Percentiles rank a stretch among this genome's conserved stretches.
These are phyloP conservation scores for Nakazawaea anatomiae DNA, from an alignment of 805 yeast genomes.

Conservation along the genomic window DNA sequence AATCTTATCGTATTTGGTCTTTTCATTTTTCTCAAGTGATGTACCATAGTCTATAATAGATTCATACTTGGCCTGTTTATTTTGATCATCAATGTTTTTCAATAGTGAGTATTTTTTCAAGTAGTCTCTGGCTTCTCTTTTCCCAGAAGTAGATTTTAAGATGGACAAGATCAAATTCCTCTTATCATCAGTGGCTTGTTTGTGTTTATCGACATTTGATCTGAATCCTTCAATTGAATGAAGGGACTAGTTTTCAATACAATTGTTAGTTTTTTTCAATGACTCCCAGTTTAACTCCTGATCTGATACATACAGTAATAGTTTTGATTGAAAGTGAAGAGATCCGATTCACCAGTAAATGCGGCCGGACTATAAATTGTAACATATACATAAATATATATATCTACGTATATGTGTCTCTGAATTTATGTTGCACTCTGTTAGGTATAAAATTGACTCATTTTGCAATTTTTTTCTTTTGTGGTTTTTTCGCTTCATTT, in stretches of 20 bases:
- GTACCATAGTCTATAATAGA: constrained; percentile 3
- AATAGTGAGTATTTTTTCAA: constrained; percentile 60
- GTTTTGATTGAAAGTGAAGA: neutral
- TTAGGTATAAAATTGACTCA: too few relatives aligned
- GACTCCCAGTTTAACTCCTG: neutral
- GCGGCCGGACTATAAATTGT: too few relatives aligned
- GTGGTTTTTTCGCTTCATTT: neutral
- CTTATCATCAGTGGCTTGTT: constrained; percentile 37
- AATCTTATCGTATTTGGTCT: constrained; percentile 29
- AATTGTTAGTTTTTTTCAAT: neutral
- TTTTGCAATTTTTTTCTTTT: too few relatives aligned
- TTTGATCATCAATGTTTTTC: constrained; percentile 19
- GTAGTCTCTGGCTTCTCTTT: constrained; percentile 84
- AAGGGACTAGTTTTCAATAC: neutral
- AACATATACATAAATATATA: too few relatives aligned
- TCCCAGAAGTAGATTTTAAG: constrained; percentile 85
- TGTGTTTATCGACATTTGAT: constrained; percentile 21
- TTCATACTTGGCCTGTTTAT: constrained; percentile 24
- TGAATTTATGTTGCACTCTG: too few relatives aligned
- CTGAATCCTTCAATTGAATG: constrained; percentile 15
- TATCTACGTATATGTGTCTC: too few relatives aligned
- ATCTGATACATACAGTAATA: constrained; percentile 1
- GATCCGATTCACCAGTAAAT: too few relatives aligned
- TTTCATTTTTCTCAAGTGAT: constrained; percentile 5
- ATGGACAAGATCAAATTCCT: constrained; percentile 77